Evolutionary conservation across 805 yeast species (phyloP).

Genomic region (Yueomyces sinensis): DNA sequence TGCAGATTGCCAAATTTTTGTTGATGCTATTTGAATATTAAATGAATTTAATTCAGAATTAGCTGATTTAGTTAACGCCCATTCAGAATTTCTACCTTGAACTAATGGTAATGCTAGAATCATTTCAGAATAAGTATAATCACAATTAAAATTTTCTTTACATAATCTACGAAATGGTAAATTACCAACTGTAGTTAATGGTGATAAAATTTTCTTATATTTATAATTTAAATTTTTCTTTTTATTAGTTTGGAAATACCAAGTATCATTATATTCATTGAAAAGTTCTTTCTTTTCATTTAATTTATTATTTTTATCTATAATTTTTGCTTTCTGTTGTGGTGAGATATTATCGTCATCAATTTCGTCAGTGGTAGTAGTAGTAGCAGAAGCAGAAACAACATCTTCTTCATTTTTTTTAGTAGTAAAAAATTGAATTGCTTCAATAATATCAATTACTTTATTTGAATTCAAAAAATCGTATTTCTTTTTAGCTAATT

Average conservation of each 20-base stretch:
- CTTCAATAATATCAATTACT: constrained; percentile 52
- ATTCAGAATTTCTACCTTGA: constrained; percentile 86
- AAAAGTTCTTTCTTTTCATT: constrained; percentile 22
- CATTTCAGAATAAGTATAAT: constrained; percentile 91
- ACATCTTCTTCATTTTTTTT: constrained; percentile 22
- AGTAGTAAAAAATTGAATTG: no score
- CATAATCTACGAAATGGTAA: constrained; percentile 88
- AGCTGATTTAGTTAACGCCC: constrained; percentile 96
- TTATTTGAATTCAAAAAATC: constrained; percentile 43
- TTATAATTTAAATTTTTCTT: constrained; percentile 60
- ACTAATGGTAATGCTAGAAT: constrained; percentile 75
- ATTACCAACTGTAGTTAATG: constrained; percentile 95
- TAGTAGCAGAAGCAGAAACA: constrained; percentile 19
- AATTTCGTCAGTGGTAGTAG: constrained; percentile 14
- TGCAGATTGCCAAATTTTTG: constrained; percentile 87
- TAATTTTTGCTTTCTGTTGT: no score
- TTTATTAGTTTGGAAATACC: constrained; percentile 65
- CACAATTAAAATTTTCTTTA: constrained; percentile 85
- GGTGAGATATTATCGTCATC: background rate
- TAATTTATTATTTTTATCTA: constrained; percentile 16
- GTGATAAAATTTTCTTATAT: constrained; percentile 80
- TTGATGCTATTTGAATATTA: constrained; percentile 87
- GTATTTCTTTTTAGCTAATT: constrained; percentile 38
- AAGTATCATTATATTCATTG: constrained; percentile 53
- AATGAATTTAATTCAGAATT: constrained; percentile 69